Evolutionary conservation across 2,329 filamentous ascomycete species (phyloP).

Genomic region (Cercospora sp.): DNA sequence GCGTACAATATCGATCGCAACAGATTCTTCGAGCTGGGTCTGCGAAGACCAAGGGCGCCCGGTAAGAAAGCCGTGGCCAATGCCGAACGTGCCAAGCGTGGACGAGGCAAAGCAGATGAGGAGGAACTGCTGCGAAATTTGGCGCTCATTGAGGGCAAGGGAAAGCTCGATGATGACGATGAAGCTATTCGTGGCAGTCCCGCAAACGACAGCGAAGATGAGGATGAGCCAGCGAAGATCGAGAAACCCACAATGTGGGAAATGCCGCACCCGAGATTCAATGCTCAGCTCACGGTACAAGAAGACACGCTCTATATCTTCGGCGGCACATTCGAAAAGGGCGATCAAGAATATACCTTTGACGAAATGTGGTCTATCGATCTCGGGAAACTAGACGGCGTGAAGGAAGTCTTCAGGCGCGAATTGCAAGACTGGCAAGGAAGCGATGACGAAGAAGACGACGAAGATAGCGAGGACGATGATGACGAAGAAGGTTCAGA

Average conservation of each 20-base stretch:
- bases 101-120: constrained; percentile 84
- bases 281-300: constrained; percentile 85
- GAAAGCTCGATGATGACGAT: constrained; percentile 55
- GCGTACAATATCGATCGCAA: constrained; percentile 96
- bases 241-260: constrained; percentile 68
- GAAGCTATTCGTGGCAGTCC: constrained; percentile 36
- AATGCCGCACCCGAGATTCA: constrained; percentile 87
- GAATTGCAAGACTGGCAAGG: constrained; percentile 82
- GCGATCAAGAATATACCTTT: constrained; percentile 91
- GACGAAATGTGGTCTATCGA: constrained; percentile 93
- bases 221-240: constrained; percentile 50
- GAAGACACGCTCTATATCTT: constrained; percentile 92
- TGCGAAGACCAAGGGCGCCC: constrained; percentile 67
- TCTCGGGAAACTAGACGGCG: constrained; percentile 90
- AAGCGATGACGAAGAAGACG: constrained; percentile 47
- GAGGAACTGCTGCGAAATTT: constrained; percentile 86
- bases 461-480: constrained; percentile 52
- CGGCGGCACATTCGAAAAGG: constrained; percentile 92
- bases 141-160: constrained; percentile 77
- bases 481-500: constrained; percentile 60
- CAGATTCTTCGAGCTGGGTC: constrained; percentile 79
- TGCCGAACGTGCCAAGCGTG: constrained; percentile 60
- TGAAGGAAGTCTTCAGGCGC: constrained; percentile 83
- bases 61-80: constrained; percentile 56
- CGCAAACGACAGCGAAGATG: constrained; percentile 50